Conservation (phyloP, 2,329 filamentous ascomycete species). For the Aspergillus jensenii region DNA sequence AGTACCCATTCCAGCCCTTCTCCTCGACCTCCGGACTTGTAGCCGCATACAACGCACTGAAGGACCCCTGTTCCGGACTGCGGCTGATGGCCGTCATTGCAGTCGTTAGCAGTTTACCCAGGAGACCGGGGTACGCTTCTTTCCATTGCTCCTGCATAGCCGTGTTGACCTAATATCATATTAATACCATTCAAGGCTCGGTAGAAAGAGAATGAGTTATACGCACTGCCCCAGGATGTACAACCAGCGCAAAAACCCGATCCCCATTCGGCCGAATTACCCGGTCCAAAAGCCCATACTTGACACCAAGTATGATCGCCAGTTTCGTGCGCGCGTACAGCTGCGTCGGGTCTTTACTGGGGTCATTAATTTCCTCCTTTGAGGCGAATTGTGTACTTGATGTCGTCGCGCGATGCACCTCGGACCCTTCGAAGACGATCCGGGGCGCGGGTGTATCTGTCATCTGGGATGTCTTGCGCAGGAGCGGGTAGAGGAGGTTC, state of each 20-base stretch:
- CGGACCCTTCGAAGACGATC: conserved; percentile 45
- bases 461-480: conserved; percentile 43
- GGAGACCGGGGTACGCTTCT: conserved; percentile 45
- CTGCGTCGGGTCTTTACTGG: conserved; percentile 31
- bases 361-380: conserved; percentile 46
- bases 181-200: not conserved
- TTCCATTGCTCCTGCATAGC: conserved; percentile 50
- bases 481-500: conserved; percentile 45
- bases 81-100: conserved; percentile 37
- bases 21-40: conserved; percentile 44
- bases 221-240: conserved; percentile 39
- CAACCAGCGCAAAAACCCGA: conserved; percentile 41
- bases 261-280: conserved; percentile 47
- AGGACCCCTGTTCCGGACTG: conserved; percentile 44
- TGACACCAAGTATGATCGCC: conserved; percentile 45
- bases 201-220: not conserved
- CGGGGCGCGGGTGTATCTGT: conserved; percentile 36
- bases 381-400: conserved; percentile 39
- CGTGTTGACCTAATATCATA: conserved; percentile 40
- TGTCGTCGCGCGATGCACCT: conserved; percentile 43
- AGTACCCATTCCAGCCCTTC: conserved; percentile 45
- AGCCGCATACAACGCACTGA: conserved; percentile 45
- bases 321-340: conserved; percentile 46
- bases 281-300: conserved; percentile 42
- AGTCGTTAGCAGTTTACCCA: conserved; percentile 39